Evolutionary conservation across 129 eudicot species (phyloP).

Genomic region (Helianthus tuberosus): DNA sequence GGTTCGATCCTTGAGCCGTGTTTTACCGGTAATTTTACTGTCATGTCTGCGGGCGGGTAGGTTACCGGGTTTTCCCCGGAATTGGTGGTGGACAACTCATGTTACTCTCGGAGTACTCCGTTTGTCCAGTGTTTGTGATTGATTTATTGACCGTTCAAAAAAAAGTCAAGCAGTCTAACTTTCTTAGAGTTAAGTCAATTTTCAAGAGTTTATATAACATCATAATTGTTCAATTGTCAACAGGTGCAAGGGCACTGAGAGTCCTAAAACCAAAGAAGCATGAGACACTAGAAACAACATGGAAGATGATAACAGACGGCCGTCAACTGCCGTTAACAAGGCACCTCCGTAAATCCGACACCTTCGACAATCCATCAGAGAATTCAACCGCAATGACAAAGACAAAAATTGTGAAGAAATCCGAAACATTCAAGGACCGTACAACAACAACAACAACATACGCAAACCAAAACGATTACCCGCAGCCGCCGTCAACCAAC

Average conservation of each 20-base stretch:
- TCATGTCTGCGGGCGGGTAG: too few relatives aligned
- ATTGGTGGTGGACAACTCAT: too few relatives aligned
- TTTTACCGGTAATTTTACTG: too few relatives aligned
- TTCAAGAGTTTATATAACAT: too few relatives aligned
- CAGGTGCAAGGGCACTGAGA: slow-evolving; percentile 60
- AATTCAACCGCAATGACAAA: slow-evolving; percentile 6
- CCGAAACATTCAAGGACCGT: slow-evolving; percentile 64
- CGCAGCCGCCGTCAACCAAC: background rate
- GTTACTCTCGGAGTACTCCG: too few relatives aligned
- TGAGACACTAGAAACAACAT: slow-evolving; percentile 71
- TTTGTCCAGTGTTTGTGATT: too few relatives aligned
- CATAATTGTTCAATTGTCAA: background rate
- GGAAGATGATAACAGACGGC: slow-evolving; percentile 76
- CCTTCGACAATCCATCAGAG: slow-evolving; percentile 33
- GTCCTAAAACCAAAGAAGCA: slow-evolving; percentile 58
- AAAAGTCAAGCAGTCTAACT: too few relatives aligned
- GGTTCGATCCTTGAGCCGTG: too few relatives aligned
- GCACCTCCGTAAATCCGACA: slow-evolving; percentile 56
- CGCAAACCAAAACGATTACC: slow-evolving; percentile 28
- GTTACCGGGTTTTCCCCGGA: too few relatives aligned
- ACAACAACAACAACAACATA: slow-evolving; percentile 35
- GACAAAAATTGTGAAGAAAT: slow-evolving; percentile 39
- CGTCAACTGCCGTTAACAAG: slow-evolving; percentile 65
- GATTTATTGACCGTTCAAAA: too few relatives aligned
- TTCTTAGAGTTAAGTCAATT: too few relatives aligned